phyloP scores from a whole-genome alignment of 345 rosid species.

The Rhodamnia argentea region DNA sequence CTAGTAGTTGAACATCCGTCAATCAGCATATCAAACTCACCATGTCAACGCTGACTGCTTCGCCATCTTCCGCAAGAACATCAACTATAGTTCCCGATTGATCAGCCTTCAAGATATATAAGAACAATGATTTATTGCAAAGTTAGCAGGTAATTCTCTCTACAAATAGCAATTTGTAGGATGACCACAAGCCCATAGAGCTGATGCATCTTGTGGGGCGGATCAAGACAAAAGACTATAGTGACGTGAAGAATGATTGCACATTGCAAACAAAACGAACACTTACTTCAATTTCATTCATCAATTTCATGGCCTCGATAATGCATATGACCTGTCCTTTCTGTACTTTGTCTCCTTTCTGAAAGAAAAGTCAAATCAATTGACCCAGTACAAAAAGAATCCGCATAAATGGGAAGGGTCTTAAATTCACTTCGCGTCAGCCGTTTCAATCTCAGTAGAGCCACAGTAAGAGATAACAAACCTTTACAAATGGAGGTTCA shows the following conservation, averaged over 20 bases:
- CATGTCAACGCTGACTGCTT: conserved; percentile 57
- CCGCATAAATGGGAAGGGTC: not conserved
- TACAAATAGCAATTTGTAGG: not conserved
- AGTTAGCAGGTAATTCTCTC: not conserved
- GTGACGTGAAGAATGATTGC: not conserved
- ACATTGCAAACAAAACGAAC: not conserved
- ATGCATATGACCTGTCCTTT: conserved; percentile 87
- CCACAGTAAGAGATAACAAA: conserved; percentile 2
- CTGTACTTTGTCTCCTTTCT: conserved; percentile 96
- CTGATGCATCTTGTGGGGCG: not conserved
- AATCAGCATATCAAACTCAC: conserved; percentile 22
- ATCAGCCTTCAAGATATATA: conserved; percentile 44
- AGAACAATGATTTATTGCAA: not conserved
- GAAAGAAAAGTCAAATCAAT: conserved; percentile 2
- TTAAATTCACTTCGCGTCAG: not conserved
- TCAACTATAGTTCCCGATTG: conserved; percentile 71
- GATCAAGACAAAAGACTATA: not conserved
- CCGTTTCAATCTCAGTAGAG: not conserved
- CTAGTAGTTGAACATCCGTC: not conserved
- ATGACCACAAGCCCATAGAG: not conserved
- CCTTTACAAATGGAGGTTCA: conserved; percentile 81
- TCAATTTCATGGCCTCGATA: conserved; percentile 90
- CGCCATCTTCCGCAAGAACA: conserved; percentile 64
- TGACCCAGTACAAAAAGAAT: not conserved
- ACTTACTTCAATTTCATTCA: conserved; percentile 92